Evolutionary conservation across 352 stramenopile species (phyloP).

Genomic region (Pythium pyrilobum): DNA sequence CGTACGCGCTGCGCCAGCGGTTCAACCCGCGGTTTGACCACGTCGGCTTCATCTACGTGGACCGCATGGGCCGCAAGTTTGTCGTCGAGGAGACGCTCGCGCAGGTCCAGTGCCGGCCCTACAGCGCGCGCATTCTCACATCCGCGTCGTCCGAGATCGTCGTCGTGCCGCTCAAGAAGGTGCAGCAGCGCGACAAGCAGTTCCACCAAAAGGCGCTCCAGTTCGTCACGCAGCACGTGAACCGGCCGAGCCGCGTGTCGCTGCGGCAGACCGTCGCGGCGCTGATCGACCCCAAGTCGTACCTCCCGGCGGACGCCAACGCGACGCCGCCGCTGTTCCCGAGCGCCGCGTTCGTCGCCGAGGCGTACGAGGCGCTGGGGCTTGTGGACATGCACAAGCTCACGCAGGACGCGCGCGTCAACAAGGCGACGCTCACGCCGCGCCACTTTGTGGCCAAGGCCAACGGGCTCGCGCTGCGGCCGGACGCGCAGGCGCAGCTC

Average conservation of each 20-base stretch:
- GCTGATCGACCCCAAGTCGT: slow-evolving; percentile 33
- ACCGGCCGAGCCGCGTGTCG: slow-evolving; percentile 57
- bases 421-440: slow-evolving; percentile 36
- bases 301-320: slow-evolving; percentile 11
- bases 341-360: slow-evolving; percentile 53
- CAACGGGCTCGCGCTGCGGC: slow-evolving; percentile 30
- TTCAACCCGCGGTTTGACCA: slow-evolving; percentile 77
- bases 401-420: slow-evolving; percentile 22
- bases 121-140: slow-evolving; percentile 65
- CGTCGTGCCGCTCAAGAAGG: slow-evolving; percentile 62
- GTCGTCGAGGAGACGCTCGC: slow-evolving; percentile 79
- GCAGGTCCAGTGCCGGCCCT: slow-evolving; percentile 74
- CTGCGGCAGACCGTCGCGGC: slow-evolving; percentile 43
- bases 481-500: slow-evolving; percentile 31
- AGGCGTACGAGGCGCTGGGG: slow-evolving; percentile 64
- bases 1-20: slow-evolving; percentile 41
- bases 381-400: slow-evolving; percentile 42
- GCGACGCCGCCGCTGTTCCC: slow-evolving; percentile 32
- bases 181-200: slow-evolving; percentile 47
- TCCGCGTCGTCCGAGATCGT: slow-evolving; percentile 75
- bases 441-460: slow-evolving; percentile 33
- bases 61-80: slow-evolving; percentile 76
- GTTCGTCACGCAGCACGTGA: slow-evolving; percentile 52
- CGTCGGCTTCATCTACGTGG: slow-evolving; percentile 75
- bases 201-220: slow-evolving; percentile 48